These are phyloP conservation scores for Carex scoparia DNA, from an alignment of 176 grass and related monocot genomes.

Conservation along the genomic window DNA sequence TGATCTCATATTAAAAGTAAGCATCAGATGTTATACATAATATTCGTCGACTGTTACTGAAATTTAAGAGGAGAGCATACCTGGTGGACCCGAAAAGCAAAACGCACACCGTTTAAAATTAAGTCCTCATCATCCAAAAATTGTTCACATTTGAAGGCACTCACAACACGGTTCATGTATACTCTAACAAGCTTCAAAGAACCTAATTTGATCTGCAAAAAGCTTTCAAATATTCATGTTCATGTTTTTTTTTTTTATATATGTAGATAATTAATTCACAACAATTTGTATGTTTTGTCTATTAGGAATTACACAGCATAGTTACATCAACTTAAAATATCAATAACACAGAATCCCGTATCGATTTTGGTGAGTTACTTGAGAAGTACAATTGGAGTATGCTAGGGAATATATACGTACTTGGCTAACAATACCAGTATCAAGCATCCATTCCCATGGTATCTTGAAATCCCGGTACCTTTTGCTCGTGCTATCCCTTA, in stretches of 20 bases:
- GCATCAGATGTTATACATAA: constrained; percentile 17
- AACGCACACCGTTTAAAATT: constrained; percentile 67
- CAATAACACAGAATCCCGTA: not conserved
- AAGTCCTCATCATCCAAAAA: constrained; percentile 83
- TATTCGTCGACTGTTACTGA: constrained; percentile 15
- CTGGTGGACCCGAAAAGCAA: constrained; percentile 95
- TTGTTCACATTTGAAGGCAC: constrained; percentile 53
- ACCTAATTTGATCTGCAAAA: constrained; percentile 71
- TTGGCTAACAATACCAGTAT: constrained; percentile 68
- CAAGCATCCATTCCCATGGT: constrained; percentile 99
- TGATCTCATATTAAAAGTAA: not conserved
- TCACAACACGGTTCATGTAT: constrained; percentile 80
- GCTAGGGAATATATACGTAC: constrained; percentile 35
- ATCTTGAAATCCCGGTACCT: constrained; percentile 85
- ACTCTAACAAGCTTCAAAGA: constrained; percentile 88
- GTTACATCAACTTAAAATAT: not conserved
- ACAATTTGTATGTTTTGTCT: constrained; percentile 12
- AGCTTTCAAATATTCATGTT: constrained; percentile 4
- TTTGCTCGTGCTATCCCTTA: constrained; percentile 70
- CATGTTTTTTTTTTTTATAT: not conserved
- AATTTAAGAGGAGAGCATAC: constrained; percentile 21
- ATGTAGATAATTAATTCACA: not conserved
- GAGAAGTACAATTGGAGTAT: not conserved
- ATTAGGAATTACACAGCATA: not conserved
- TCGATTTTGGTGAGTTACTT: constrained; percentile 9